These are phyloP conservation scores for Lepidium didymum DNA, from an alignment of 345 rosid species.

Conservation along the genomic window DNA sequence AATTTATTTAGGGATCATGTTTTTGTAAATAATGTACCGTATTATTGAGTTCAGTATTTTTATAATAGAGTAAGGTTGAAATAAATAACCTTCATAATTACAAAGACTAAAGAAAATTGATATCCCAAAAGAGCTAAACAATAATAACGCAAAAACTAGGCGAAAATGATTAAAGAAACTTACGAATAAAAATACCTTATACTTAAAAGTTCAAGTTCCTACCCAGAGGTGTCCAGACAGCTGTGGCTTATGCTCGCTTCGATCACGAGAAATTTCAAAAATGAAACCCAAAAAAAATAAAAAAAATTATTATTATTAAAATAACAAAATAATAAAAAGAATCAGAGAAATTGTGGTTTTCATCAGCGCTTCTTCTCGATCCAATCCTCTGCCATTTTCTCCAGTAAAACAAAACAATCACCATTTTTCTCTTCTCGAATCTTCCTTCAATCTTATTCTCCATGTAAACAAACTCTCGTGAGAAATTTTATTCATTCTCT, in stretches of 20 bases:
- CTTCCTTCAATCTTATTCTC: background rate
- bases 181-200: too few species aligned
- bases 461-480: background rate
- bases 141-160: too few species aligned
- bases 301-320: background rate
- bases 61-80: too few species aligned
- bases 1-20: too few species aligned
- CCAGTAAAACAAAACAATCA: background rate
- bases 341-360: conserved; percentile 12
- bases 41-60: too few species aligned
- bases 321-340: background rate
- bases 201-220: too few species aligned
- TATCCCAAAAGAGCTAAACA: too few species aligned
- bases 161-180: too few species aligned
- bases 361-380: conserved; percentile 7
- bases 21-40: too few species aligned
- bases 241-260: background rate
- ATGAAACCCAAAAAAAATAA: background rate
- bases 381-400: background rate
- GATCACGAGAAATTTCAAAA: background rate
- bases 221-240: conserved; percentile 8
- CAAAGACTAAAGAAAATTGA: too few species aligned
- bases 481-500: background rate
- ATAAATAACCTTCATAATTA: too few species aligned
- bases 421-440: background rate